Conservation (phyloP, 106 monocot genomes). For the Dactylorhiza incarnata region DNA sequence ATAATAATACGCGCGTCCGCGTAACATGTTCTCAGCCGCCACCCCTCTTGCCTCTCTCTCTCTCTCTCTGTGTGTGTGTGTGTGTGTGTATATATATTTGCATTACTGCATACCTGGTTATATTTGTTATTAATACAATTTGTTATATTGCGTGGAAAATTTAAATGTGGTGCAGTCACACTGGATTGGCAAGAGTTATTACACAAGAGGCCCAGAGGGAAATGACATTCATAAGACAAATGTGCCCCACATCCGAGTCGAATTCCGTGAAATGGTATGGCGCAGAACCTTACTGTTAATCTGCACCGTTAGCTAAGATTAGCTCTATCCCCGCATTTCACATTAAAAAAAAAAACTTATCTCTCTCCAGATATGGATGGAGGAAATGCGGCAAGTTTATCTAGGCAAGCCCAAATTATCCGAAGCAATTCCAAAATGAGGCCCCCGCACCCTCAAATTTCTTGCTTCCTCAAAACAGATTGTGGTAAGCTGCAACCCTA, state of each 20-base stretch:
- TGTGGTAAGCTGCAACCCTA: too few species aligned
- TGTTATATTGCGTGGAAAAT: not conserved
- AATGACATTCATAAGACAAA: conserved; percentile 95
- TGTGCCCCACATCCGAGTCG: conserved; percentile 90
- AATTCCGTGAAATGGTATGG: conserved; percentile 76
- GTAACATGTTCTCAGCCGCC: too few species aligned
- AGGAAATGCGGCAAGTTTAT: conserved; percentile 53
- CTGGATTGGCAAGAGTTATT: conserved; percentile 91
- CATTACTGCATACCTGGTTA: not conserved
- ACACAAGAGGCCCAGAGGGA: conserved; percentile 75
- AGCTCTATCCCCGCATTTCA: not conserved
- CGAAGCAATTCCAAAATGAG: conserved; percentile 25
- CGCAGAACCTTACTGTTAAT: not conserved
- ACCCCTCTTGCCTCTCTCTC: too few species aligned
- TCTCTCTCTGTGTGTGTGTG: not conserved
- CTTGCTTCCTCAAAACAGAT: too few species aligned
- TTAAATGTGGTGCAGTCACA: conserved; percentile 45
- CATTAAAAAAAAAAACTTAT: not conserved
- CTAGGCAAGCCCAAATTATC: conserved; percentile 34
- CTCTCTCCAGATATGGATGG: conserved; percentile 38
- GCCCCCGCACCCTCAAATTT: too few species aligned
- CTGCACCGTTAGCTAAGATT: not conserved
- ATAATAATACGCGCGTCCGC: too few species aligned
- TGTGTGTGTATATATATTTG: not conserved
- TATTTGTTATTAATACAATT: not conserved